Base-by-base conservation (phyloP, 1,284 basidiomycete species). In the Cryptococcus sp. region DNA sequence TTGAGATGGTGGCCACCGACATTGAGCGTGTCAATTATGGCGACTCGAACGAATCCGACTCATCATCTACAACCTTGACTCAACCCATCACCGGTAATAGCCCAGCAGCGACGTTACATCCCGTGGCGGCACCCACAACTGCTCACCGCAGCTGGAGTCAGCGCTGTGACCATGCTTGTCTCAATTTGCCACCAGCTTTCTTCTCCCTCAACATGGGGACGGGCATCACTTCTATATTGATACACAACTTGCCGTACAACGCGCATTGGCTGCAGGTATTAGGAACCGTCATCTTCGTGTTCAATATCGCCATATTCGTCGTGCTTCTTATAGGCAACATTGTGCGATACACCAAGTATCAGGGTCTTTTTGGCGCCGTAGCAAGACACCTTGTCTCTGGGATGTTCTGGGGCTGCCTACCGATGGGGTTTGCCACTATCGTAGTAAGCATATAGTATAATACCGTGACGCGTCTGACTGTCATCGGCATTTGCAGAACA, bases 351-450 rank as follows among this genome's bases (percentile, higher is more conserved):
- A 68, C 78, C 31, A 65, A 83, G 47, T 87, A 84, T 73, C 85
- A 84, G 1, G 80, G 83, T 16, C 74, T 86, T 38, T 88, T 88
- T 82, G 59, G 45, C 10, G 73, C 82, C 5, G 84, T 87, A 77
- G 68, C 88, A 22, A 79, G 74, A 17, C 85, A 91, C 69, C 84
- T 87, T 4, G 78, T 81, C 0, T 84, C 87, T 53, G 86, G 87
- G 62, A 80, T 91, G 53, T 91, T 85, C 70, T 81, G 86, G 31
- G 86, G 87, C 13, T 85, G 84, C 23, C 84, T 87, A 55, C 85
- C 88, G 0, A 90, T 91, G 88, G 88, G 84, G 5, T 81, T 83
- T 15, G 82, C 84, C 0, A 90, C 89, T 0, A 78, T 90, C 38
- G 81, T 90, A 57, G 74, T 73, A 53, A 65, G 74, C 71, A 31